Conservation (phyloP, 2,329 filamentous ascomycete genomes). For the Massarina eburnea region DNA sequence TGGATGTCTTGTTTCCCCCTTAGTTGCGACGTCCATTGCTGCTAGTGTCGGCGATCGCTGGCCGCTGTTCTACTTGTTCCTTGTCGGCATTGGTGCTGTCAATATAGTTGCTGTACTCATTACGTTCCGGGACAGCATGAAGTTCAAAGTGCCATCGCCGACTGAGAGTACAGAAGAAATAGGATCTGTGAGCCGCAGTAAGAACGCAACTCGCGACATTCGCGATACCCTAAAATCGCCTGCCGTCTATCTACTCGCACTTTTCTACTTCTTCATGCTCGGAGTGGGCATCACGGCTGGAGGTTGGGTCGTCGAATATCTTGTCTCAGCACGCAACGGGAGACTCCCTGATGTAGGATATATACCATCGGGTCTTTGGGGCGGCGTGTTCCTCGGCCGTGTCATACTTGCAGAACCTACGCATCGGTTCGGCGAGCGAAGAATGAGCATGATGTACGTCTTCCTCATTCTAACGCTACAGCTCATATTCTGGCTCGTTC, state of each 20-base stretch:
- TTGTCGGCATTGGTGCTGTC: slow-evolving; percentile 54
- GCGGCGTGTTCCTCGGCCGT: slow-evolving; percentile 59
- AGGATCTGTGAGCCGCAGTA: slow-evolving; percentile 19
- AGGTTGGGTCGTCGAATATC: slow-evolving; percentile 67
- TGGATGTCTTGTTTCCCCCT: slow-evolving; percentile 60
- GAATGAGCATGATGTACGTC: slow-evolving; percentile 60
- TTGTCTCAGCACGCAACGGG: slow-evolving; percentile 62
- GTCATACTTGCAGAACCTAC: slow-evolving; percentile 62
- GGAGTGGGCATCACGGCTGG: slow-evolving; percentile 59
- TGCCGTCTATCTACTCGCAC: slow-evolving; percentile 59
- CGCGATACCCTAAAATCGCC: slow-evolving; percentile 48
- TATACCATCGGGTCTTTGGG: slow-evolving; percentile 62
- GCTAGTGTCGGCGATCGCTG: slow-evolving; percentile 52
- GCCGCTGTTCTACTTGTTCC: slow-evolving; percentile 60
- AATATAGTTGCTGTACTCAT: slow-evolving; percentile 53
- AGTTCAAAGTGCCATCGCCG: slow-evolving; percentile 13
- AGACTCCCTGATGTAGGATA: slow-evolving; percentile 62
- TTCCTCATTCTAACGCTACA: slow-evolving; percentile 51
- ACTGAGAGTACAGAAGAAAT: neutral
- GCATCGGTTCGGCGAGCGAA: slow-evolving; percentile 59
- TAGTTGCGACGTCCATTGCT: slow-evolving; percentile 42
- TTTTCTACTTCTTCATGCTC: slow-evolving; percentile 67
- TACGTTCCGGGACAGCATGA: slow-evolving; percentile 55
- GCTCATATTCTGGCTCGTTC: slow-evolving; percentile 28
- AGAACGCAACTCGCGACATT: slow-evolving; percentile 48